Evolutionary conservation across 495 filamentous ascomycete species (phyloP), one percentile per base, ranked within the genome.

Genomic region (Penicillium macrosclerotiorum): DNA sequence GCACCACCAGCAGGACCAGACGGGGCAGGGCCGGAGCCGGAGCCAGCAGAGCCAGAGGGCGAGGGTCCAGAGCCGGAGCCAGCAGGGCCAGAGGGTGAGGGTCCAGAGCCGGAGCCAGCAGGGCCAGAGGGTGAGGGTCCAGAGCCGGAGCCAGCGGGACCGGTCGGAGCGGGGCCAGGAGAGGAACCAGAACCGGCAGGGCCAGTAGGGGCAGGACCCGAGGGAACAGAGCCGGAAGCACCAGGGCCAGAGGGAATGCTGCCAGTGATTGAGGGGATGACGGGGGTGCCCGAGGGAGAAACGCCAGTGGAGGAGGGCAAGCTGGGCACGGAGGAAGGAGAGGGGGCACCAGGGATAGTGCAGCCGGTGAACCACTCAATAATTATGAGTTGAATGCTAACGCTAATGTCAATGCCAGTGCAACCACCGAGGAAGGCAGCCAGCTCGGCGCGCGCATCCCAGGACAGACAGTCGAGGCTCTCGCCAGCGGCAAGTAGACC

Each of bases 281-380:
- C 14, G 27, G 54, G 51, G 23, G 50, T 47, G 47, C 45, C 41
- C 31, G 49, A 45, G 25, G 24, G 22, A 34, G 16, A 20, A 13
- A 8, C 17, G 43, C 31, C 29, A 16, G 35, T 37, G 17, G 42
- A 23, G 14, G 42, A 44, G 5, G 60, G 46, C 31, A 55, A 44
- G 52, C 54, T 56, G 43, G 56, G 50, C 16, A 59, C 53, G 40
- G 44, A 41, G 51, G 47, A 36, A 18, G 54, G 46, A 37, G 47
- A 36, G 30, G 40, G 49, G 22, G 57, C 45, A 39, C 65, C 59
- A 14, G 61, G 50, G 34, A 63, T 52, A 53, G 55, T 59, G 59
- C 64, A 65, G 45, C 71, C 71, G 35, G 60, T 68, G 52, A 71
- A 57, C 70, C 68, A 73, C 47, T 65, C 51, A 31, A 64, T 59